phyloP scores from a whole-genome alignment of 495 filamentous ascomycete species.

The Monascus purpureus region DNA sequence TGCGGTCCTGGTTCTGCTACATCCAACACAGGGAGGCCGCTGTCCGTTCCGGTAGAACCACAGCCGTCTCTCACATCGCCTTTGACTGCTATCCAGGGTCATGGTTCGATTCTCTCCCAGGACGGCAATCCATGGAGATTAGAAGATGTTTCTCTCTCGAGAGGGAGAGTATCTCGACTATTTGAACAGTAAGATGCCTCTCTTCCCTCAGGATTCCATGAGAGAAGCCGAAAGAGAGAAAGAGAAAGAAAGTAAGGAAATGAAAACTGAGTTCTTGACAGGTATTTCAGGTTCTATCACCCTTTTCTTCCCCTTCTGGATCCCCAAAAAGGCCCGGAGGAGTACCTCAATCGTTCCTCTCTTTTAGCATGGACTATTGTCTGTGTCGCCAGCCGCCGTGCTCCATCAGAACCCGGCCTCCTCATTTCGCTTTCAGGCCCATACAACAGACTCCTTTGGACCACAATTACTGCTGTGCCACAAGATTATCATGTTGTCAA shows the following conservation, averaged over 20 bases:
- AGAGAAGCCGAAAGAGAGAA: no score
- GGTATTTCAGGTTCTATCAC: conserved; percentile 69
- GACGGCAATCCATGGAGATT: conserved; percentile 27
- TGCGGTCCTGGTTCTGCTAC: conserved; percentile 18
- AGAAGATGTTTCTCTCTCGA: conserved; percentile 29
- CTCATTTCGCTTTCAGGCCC: conserved; percentile 57
- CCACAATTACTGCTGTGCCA: conserved; percentile 64
- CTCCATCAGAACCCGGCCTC: conserved; percentile 49
- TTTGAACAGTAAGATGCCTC: conserved; percentile 27
- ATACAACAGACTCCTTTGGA: conserved; percentile 65
- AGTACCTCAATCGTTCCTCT: conserved; percentile 60
- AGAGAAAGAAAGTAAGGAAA: neutral
- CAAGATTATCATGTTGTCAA: conserved; percentile 82
- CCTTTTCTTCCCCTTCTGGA: conserved; percentile 75
- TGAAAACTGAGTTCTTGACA: conserved; percentile 5
- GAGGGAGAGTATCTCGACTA: conserved; percentile 22
- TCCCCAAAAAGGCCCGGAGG: conserved; percentile 53
- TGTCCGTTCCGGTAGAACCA: conserved; percentile 24
- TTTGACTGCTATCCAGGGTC: conserved; percentile 20
- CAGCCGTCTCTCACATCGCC: conserved; percentile 25
- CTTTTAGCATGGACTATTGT: conserved; percentile 82
- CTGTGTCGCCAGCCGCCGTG: conserved; percentile 66
- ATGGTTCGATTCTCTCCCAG: conserved; percentile 27
- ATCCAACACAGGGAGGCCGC: conserved; percentile 15
- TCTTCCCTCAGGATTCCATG: no score